phyloP scores from a whole-genome alignment of 2,329 filamentous ascomycete species.

The Penicillium psychrosexuale region DNA sequence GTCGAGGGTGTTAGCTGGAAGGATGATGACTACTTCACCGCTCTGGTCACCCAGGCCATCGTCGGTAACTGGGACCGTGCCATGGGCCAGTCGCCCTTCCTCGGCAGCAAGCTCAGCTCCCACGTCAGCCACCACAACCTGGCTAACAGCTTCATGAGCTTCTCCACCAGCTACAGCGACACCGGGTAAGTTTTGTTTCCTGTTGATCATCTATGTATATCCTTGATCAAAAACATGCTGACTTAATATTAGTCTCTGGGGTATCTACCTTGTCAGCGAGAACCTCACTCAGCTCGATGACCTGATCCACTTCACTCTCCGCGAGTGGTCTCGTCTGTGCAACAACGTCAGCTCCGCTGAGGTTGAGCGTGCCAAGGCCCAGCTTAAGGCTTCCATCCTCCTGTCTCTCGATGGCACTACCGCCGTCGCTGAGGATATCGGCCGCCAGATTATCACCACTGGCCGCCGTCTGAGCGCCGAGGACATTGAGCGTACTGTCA shows the following conservation, averaged over 20 bases:
- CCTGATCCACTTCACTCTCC: constrained; percentile 95
- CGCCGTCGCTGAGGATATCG: constrained; percentile 95
- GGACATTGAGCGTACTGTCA: constrained; percentile 91
- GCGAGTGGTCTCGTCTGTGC: constrained; percentile 95
- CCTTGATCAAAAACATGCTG: constrained; percentile 22
- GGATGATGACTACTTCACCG: constrained; percentile 98
- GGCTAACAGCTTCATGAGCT: constrained; percentile 99
- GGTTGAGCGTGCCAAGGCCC: constrained; percentile 96
- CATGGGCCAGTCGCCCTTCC: constrained; percentile 94
- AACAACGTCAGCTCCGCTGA: constrained; percentile 84
- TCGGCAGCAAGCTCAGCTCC: constrained; percentile 96
- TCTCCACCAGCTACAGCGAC: constrained; percentile 99
- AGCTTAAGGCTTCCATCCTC: constrained; percentile 97
- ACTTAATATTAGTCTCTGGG: constrained; percentile 73
- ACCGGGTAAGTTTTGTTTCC: constrained; percentile 70
- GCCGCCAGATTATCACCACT: constrained; percentile 96
- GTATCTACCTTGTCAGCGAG: constrained; percentile 96
- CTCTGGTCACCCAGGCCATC: constrained; percentile 94
- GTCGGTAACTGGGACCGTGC: constrained; percentile 99
- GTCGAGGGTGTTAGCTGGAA: constrained; percentile 99
- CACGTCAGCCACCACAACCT: constrained; percentile 92
- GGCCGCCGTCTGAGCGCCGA: constrained; percentile 85
- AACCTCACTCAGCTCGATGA: constrained; percentile 85
- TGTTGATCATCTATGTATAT: not conserved
- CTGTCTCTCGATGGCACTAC: constrained; percentile 97